Conservation (phyloP, 176 grass and related monocot species). For the Themeda triandra region DNA sequence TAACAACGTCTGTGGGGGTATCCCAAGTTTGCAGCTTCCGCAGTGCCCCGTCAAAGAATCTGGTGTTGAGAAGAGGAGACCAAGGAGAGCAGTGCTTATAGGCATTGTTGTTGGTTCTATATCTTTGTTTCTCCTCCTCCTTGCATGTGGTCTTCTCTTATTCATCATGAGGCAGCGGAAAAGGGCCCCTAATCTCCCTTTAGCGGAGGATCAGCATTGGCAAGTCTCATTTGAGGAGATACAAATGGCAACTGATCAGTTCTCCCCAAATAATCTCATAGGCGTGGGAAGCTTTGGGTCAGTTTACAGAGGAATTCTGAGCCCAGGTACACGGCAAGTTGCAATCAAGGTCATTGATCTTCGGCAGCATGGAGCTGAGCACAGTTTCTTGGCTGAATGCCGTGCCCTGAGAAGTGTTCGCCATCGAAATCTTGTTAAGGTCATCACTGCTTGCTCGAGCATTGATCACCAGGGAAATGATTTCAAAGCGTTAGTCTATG, state of each 20-base stretch:
- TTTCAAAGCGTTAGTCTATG: conserved; percentile 44
- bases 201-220: background rate
- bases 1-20: conserved; percentile 28
- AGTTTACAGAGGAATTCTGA: conserved; percentile 31
- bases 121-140: background rate
- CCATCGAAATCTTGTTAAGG: conserved; percentile 41
- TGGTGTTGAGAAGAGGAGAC: background rate
- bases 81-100: conserved; percentile 4
- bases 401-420: conserved; percentile 11
- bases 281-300: conserved; percentile 35
- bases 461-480: conserved; percentile 36
- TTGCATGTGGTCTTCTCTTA: background rate
- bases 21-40: background rate
- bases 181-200: background rate
- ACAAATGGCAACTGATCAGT: conserved; percentile 11
- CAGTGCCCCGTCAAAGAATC: background rate
- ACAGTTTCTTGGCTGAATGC: conserved; percentile 39
- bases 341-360: conserved; percentile 42
- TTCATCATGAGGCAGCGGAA: background rate
- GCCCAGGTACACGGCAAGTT: background rate
- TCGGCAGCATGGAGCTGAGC: conserved; percentile 15
- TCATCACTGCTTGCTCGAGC: conserved; percentile 34
- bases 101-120: background rate
- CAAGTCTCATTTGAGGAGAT: conserved; percentile 1
- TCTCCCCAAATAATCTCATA: conserved; percentile 24